A percentile compares a stretch with the other conserved stretches of the same genome.
phyloP scores from a whole-genome alignment of 2,329 filamentous ascomycete genomes.

The Ophiostoma populinum region DNA sequence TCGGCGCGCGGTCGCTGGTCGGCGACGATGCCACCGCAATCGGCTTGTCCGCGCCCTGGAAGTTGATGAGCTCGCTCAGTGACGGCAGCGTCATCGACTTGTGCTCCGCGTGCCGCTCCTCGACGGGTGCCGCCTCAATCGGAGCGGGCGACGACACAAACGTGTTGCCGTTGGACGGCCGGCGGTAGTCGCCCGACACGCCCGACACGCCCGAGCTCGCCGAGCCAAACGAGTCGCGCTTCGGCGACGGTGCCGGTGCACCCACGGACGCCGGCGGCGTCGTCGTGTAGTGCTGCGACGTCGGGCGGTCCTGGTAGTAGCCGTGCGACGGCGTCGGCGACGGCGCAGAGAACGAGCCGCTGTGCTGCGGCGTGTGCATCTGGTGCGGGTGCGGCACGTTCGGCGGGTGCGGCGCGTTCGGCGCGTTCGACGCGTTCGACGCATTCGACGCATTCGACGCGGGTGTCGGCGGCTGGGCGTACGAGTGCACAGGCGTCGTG shows the following conservation, averaged over 20 bases:
- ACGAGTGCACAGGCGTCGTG: conserved; percentile 8
- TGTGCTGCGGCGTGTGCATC: conserved; percentile 5
- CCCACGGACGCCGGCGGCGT: conserved; percentile 8
- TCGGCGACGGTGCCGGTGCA: conserved; percentile 5
- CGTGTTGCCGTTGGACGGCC: conserved; percentile 6
- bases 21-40: conserved; percentile 1
- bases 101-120: conserved; percentile 6
- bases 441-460: too few relatives aligned
- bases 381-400: conserved; percentile 1
- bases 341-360: conserved; percentile 5
- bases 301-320: conserved; percentile 16
- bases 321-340: conserved; percentile 6
- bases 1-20: conserved; percentile 9
- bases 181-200: conserved; percentile 8
- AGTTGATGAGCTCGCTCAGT: conserved; percentile 12
- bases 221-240: conserved; percentile 8
- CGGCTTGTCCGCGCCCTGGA: conserved; percentile 5
- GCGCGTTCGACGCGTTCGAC: too few relatives aligned
- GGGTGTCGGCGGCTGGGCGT: conserved; percentile 12
- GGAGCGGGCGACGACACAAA: conserved; percentile 7
- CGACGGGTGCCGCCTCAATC: conserved; percentile 1
- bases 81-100: conserved; percentile 10
- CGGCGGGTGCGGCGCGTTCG: too few relatives aligned
- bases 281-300: conserved; percentile 15
- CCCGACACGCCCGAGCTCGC: too few relatives aligned